Evolutionary conservation across 1,139 yeast genomes (phyloP).

Genomic region (Blastobotrys indianensis): DNA sequence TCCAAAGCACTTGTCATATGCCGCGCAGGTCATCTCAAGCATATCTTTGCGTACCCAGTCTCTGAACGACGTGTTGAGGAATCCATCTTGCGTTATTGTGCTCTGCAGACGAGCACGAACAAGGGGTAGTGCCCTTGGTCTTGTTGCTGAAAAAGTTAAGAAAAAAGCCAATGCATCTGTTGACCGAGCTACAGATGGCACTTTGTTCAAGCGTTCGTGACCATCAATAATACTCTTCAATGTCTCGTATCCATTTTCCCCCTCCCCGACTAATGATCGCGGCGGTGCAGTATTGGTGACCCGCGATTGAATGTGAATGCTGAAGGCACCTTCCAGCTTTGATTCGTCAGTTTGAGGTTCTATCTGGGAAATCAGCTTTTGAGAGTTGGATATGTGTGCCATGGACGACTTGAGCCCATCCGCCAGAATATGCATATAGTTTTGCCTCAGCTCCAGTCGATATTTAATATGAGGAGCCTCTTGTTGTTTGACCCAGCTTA

Average conservation of each 20-base stretch:
- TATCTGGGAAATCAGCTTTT: constrained; percentile 2
- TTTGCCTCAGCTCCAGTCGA: constrained; percentile 20
- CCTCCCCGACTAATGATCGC: constrained; percentile 22
- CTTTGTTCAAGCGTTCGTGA: constrained; percentile 18
- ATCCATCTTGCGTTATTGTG: constrained; percentile 16
- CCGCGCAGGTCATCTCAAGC: constrained; percentile 27
- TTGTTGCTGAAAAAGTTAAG: constrained; percentile 23
- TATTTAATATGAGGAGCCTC: constrained; percentile 13
- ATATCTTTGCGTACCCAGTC: constrained; percentile 32
- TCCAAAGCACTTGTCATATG: constrained; percentile 10
- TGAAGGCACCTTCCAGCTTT: constrained; percentile 15
- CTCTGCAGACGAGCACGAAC: constrained; percentile 30
- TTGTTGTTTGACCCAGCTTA: constrained; percentile 16
- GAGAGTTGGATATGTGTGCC: constrained; percentile 4
- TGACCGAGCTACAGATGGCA: constrained; percentile 19
- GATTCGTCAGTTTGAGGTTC: background rate
- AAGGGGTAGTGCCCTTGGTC: constrained; percentile 25
- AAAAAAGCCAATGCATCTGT: constrained; percentile 30
- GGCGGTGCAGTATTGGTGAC: constrained; percentile 28
- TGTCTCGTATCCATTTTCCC: constrained; percentile 21
- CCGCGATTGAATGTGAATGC: constrained; percentile 28
- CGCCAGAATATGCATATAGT: constrained; percentile 19
- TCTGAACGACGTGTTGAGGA: constrained; percentile 20
- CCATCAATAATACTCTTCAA: constrained; percentile 20
- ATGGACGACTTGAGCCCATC: constrained; percentile 21